Evolutionary conservation across 257 asterid genomes (phyloP).

Genomic region (Rubia yunnanensis): DNA sequence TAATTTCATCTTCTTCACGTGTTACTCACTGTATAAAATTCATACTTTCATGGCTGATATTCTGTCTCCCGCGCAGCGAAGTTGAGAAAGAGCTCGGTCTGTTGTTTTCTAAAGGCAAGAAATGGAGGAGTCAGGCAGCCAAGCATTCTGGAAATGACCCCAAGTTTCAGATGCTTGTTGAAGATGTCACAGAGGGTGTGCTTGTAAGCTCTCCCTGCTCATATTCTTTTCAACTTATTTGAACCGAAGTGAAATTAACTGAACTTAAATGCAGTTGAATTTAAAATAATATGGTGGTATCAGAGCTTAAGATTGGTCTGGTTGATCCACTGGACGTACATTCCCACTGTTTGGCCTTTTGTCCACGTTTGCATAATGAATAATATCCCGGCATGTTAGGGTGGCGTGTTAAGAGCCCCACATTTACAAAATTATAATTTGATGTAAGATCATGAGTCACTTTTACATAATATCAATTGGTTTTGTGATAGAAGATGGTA

Average conservation of each 20-base stretch:
- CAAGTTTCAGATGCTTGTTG: conserved; percentile 88
- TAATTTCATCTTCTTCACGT: conserved; percentile 13
- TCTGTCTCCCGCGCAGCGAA: conserved; percentile 44
- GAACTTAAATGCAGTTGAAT: not conserved
- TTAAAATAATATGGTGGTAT: not conserved
- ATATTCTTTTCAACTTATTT: not conserved
- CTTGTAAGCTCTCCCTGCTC: conserved; percentile 49
- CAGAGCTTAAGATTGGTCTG: too few species aligned
- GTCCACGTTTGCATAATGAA: too few species aligned
- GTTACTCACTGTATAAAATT: not conserved
- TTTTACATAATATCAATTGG: too few species aligned
- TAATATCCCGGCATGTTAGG: too few species aligned
- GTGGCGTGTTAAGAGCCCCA: too few species aligned
- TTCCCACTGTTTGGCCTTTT: too few species aligned
- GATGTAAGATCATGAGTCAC: too few species aligned
- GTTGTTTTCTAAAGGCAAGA: conserved; percentile 65
- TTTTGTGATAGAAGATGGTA: too few species aligned
- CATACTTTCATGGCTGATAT: conserved; percentile 8
- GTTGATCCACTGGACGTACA: too few species aligned
- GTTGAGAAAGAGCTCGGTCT: conserved; percentile 83
- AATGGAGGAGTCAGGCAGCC: conserved; percentile 39
- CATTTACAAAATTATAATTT: too few species aligned
- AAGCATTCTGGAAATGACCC: conserved; percentile 45
- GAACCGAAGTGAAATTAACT: not conserved
- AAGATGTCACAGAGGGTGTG: conserved; percentile 83